These are phyloP conservation scores for Chlamydomonas eustigma DNA, from an alignment of 139 green algal species.

Conservation along the genomic window DNA sequence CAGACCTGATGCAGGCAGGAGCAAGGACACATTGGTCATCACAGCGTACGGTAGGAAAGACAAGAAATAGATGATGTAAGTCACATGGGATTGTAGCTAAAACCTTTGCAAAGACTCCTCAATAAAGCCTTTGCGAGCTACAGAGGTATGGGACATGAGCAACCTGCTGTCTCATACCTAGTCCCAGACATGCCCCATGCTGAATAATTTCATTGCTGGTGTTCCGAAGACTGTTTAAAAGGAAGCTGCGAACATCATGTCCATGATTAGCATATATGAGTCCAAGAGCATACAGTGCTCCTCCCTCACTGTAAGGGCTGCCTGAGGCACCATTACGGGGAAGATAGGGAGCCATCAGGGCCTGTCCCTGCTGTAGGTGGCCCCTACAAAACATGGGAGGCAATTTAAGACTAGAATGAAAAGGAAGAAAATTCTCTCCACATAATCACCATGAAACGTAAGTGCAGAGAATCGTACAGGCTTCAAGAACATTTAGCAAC, in stretches of 20 bases:
- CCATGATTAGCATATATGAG: slow-evolving; percentile 95
- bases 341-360: slow-evolving; percentile 94
- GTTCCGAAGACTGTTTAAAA: slow-evolving; percentile 79
- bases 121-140: not conserved
- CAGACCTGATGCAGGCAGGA: slow-evolving; percentile 51
- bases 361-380: slow-evolving; percentile 70
- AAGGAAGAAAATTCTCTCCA: too few relatives aligned
- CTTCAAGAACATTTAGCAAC: too few relatives aligned
- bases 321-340: slow-evolving; percentile 60
- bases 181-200: slow-evolving; percentile 94
- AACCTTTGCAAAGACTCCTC: not conserved
- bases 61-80: not conserved
- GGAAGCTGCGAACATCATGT: slow-evolving; percentile 68
- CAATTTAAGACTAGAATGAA: not conserved
- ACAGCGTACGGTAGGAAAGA: too few relatives aligned
- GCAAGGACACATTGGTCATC: not conserved
- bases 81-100: not conserved
- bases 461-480: too few relatives aligned
- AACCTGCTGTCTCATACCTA: too few relatives aligned
- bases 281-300: slow-evolving; percentile 94
- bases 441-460: too few relatives aligned
- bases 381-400: slow-evolving; percentile 40
- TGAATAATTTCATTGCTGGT: slow-evolving; percentile 86
- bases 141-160: too few relatives aligned
- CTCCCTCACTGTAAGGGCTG: slow-evolving; percentile 68